Conservation (phyloP, 768 basidiomycete genomes). For the Lentinula boryana region DNA sequence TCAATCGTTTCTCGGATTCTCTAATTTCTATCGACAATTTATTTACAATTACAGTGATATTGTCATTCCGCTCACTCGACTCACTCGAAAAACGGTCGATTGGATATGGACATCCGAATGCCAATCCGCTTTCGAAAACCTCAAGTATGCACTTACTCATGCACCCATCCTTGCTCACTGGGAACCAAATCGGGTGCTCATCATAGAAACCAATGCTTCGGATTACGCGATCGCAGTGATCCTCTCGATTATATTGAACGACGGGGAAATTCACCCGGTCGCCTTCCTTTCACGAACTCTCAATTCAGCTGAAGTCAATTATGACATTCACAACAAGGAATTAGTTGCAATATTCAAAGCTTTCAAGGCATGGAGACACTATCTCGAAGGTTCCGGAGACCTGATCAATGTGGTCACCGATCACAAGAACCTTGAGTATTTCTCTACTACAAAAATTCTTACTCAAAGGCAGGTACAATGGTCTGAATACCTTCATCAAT, state of each 20-base stretch:
- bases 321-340: no score
- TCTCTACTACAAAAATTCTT: not conserved
- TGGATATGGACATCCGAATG: no score
- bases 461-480: not conserved
- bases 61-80: no score
- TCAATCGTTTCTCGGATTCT: no score
- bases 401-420: not conserved
- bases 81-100: no score
- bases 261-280: constrained; percentile 32
- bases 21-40: no score
- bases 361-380: not conserved
- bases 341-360: not conserved
- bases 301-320: not conserved
- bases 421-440: not conserved
- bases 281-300: constrained; percentile 29
- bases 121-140: no score
- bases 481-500: no score
- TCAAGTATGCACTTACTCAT: no score
- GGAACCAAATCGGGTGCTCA: no score
- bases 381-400: not conserved
- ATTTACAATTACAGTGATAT: no score
- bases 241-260: constrained; percentile 27
- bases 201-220: constrained; percentile 15
- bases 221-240: constrained; percentile 27
- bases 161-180: no score